Percentiles rank a stretch among this genome's conserved stretches.
phyloP scores from a whole-genome alignment of 176 grass and related monocot species.

The Musa itinerans region DNA sequence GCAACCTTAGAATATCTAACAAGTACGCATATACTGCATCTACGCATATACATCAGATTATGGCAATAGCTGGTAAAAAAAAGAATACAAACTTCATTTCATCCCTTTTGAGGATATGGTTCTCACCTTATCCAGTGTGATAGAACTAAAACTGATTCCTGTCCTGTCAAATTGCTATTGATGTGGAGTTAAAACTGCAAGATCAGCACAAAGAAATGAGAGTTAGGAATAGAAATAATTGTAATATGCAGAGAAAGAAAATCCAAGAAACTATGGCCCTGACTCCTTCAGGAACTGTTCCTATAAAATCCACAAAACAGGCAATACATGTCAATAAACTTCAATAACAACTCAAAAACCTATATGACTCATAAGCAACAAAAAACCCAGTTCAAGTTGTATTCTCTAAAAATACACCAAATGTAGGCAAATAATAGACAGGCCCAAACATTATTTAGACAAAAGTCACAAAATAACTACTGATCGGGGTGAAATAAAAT shows the following conservation, averaged over 20 bases:
- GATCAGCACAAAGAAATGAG: neutral
- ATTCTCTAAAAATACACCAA: neutral
- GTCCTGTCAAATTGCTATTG: neutral
- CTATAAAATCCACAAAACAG: neutral
- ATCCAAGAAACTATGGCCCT: neutral
- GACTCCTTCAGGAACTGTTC: too few species aligned
- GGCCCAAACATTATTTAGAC: neutral
- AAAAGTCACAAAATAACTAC: too few species aligned
- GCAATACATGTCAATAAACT: neutral
- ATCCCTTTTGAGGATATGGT: neutral
- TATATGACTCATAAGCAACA: too few species aligned
- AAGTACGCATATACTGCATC: neutral
- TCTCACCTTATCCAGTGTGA: neutral
- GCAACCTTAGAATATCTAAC: too few species aligned
- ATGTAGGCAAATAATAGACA: neutral
- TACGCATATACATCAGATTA: neutral
- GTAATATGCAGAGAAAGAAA: neutral
- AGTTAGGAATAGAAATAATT: neutral
- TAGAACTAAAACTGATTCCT: neutral
- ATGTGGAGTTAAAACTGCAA: slow-evolving; percentile 7
- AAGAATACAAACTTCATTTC: neutral
- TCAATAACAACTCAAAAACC: neutral
- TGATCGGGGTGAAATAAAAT: too few species aligned
- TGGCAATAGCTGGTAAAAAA: neutral
- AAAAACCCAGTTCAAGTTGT: neutral